These are phyloP conservation scores for Calonectria ilicicola DNA, from an alignment of 2,329 filamentous ascomycete species.

Conservation along the genomic window DNA sequence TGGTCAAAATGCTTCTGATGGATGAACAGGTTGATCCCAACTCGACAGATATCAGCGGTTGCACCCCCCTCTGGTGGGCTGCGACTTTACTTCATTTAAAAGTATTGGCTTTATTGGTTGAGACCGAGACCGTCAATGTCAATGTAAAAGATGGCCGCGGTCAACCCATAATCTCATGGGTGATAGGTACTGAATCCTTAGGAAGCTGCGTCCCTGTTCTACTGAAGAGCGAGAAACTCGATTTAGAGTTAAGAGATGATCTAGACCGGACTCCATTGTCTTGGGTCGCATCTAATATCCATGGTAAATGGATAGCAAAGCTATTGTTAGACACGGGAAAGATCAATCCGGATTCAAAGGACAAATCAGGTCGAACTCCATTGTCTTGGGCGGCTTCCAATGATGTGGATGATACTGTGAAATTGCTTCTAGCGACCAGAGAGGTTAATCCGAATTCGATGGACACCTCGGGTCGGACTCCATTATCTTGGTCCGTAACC, in stretches of 20 bases:
- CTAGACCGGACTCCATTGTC: no score
- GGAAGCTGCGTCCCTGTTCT: no score
- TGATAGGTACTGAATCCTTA: no score
- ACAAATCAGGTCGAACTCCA: neutral
- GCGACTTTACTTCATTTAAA: no score
- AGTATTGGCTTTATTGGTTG: neutral
- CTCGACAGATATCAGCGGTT: neutral
- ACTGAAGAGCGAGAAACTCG: no score
- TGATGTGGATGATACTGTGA: neutral
- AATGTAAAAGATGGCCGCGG: neutral
- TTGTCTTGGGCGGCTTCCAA: neutral
- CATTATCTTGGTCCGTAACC: neutral
- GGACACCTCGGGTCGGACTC: neutral
- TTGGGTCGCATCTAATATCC: no score
- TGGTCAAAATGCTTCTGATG: neutral
- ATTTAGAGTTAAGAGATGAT: no score
- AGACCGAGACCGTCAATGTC: neutral
- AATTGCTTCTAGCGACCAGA: neutral
- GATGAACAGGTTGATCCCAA: neutral
- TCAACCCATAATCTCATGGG: no score
- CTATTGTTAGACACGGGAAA: neutral
- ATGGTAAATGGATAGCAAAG: no score
- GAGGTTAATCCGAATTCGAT: neutral
- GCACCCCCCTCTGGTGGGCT: neutral
- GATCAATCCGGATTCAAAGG: neutral